Evolutionary conservation across 164 flowering plant genomes (phyloP), one percentile per base, ranked within the genome.

Genomic region (Cinnamomum chago): DNA sequence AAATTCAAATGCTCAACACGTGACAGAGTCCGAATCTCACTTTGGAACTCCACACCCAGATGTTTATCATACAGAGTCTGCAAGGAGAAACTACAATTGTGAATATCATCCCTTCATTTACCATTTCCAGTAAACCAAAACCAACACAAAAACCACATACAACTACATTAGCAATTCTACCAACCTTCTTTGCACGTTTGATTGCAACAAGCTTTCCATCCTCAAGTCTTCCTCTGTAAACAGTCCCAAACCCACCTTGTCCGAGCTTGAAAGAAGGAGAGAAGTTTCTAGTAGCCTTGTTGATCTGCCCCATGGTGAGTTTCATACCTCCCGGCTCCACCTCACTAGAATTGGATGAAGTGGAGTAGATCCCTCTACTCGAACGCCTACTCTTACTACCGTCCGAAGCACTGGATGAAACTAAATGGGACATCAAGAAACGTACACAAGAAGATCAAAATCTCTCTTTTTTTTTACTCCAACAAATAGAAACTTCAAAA

Each of bases 231-330:
- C 91, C 99, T 80, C 83, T 90, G 81, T 91, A 95, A 55, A 95
- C 97, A 0, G 88, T 90, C 58, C 97, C 99, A 81, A 90, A 95
- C 18, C 99, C 97, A 47, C 99, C 99, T 80, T 93, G 95, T 51
- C 99, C 99, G 22, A 95, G 83, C 84, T 88, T 93, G 74, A 82
- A 78, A 22, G 90, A 79, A 2, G 97, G 93, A 40, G 92, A 88
- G 75, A 95, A 93, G 80, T 88, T 89, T 79, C 78, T 88, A 0
- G 99, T 93, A 58, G 93, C 97, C 80, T 78, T 84, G 81, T 35
- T 35, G 71, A 95, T 88, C 74, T 93, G 94, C 3, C 73, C 86
- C 80, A 93, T 77, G 55, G 92, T 90, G 80, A 92, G 88, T 30
- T 78, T 85, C 60, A 65, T 66, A 73, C 75, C 85, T 47, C 90